These are phyloP conservation scores for Capronia epimyces DNA, from an alignment of 2,329 filamentous ascomycete genomes.

Conservation along the genomic window DNA sequence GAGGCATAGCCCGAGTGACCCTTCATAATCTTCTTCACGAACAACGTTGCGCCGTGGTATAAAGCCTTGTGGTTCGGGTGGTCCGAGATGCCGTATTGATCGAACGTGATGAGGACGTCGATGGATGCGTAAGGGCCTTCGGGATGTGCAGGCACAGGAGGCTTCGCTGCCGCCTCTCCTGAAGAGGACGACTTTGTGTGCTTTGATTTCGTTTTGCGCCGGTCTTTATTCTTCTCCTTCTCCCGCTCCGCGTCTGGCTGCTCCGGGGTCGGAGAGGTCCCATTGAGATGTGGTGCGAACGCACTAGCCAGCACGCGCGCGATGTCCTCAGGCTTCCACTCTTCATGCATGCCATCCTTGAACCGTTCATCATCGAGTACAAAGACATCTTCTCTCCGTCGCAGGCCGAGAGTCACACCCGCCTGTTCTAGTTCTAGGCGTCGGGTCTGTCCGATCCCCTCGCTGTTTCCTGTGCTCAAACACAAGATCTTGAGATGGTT, in stretches of 20 bases:
- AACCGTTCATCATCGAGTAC: constrained; percentile 75
- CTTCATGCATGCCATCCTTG: constrained; percentile 78
- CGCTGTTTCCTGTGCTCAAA: constrained; percentile 80
- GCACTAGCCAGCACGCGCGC: constrained; percentile 63
- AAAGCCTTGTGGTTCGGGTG: constrained; percentile 94
- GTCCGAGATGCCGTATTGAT: constrained; percentile 70
- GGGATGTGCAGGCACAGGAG: constrained; percentile 34
- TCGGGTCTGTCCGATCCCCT: constrained; percentile 76
- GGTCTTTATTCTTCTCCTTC: constrained; percentile 19
- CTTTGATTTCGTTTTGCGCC: constrained; percentile 20
- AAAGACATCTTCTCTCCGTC: constrained; percentile 70
- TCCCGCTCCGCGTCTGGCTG: constrained; percentile 31
- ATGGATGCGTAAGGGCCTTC: constrained; percentile 53
- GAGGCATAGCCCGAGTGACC: constrained; percentile 59
- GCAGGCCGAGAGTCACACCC: constrained; percentile 68
- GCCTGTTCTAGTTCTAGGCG: constrained; percentile 79
- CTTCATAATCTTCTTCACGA: constrained; percentile 62
- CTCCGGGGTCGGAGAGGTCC: constrained; percentile 31
- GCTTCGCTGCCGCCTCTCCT: neutral
- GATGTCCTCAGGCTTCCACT: constrained; percentile 69
- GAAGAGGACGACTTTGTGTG: constrained; percentile 18
- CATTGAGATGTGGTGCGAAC: constrained; percentile 62
- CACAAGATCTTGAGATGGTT: constrained; percentile 95
- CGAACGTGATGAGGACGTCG: constrained; percentile 86
- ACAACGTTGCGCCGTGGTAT: constrained; percentile 71